phyloP scores from a whole-genome alignment of 2,329 filamentous ascomycete species.

The Monilinia fructicola region DNA sequence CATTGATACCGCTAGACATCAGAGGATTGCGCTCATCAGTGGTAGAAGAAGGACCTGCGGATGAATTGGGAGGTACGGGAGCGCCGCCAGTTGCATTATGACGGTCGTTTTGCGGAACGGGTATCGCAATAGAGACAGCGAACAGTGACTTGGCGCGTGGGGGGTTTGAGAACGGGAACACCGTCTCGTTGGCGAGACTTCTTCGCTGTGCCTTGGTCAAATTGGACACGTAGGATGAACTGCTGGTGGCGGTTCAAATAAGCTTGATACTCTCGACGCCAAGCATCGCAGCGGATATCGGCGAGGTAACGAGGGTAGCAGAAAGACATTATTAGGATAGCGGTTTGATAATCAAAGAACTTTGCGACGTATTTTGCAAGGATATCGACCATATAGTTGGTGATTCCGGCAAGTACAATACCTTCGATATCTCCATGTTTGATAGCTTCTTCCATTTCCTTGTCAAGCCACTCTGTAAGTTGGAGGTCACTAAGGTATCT shows the following conservation, averaged over 20 bases:
- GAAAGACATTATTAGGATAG: conserved; percentile 71
- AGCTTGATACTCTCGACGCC: conserved; percentile 70
- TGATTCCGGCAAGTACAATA: conserved; percentile 75
- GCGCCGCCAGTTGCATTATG: conserved; percentile 30
- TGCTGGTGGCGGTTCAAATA: conserved; percentile 71
- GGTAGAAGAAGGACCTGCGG: conserved; percentile 29
- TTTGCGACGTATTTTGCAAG: conserved; percentile 74
- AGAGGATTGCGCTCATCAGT: conserved; percentile 52
- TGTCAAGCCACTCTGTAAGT: conserved; percentile 66
- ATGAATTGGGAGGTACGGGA: conserved; percentile 22
- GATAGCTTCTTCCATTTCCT: conserved; percentile 61
- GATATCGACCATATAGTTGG: conserved; percentile 69
- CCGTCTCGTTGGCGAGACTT: conserved; percentile 64
- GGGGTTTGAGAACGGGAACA: conserved; percentile 60
- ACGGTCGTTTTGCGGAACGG: conserved; percentile 50
- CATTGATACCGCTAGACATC: conserved; percentile 55
- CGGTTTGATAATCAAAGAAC: conserved; percentile 76
- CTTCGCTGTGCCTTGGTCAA: conserved; percentile 73
- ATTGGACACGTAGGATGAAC: conserved; percentile 74
- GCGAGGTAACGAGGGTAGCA: conserved; percentile 74
- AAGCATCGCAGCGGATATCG: conserved; percentile 71
- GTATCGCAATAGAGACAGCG: conserved; percentile 76
- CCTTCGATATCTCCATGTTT: conserved; percentile 72
- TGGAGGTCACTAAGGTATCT: conserved; percentile 62
- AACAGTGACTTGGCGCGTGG: conserved; percentile 69